Percentiles rank a stretch among this genome's conserved stretches.
Evolutionary conservation across 805 yeast genomes (phyloP).

Genomic region (Wickerhamiella hasegawae): DNA sequence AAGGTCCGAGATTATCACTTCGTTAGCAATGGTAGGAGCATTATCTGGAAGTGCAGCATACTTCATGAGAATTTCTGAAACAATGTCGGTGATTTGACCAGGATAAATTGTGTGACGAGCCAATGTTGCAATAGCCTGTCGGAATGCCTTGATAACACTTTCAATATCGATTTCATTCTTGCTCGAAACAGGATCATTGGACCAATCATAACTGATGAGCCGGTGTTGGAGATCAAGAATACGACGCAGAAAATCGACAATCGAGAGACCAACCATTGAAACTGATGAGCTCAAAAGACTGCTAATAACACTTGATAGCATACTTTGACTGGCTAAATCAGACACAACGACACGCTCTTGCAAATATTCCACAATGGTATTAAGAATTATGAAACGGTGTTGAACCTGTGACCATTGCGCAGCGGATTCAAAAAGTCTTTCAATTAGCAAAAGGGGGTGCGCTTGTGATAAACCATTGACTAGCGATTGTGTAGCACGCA

Average conservation of each 20-base stretch:
- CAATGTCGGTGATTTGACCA: conserved; percentile 73
- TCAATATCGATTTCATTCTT: not conserved
- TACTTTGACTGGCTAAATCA: conserved; percentile 17
- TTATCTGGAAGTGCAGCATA: conserved; percentile 9
- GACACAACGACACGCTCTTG: conserved; percentile 32
- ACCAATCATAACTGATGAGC: conserved; percentile 5
- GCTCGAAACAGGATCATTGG: conserved; percentile 4
- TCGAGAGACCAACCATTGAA: conserved; percentile 75
- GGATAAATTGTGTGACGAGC: conserved; percentile 69
- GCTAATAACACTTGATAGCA: not conserved
- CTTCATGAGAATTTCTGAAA: conserved; percentile 39
- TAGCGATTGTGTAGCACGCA: not conserved
- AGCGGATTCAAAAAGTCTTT: conserved; percentile 42
- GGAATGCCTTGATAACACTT: conserved; percentile 1
- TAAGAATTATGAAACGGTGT: conserved; percentile 47
- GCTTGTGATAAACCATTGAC: not conserved
- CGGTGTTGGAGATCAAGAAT: conserved; percentile 19
- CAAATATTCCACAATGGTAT: conserved; percentile 26
- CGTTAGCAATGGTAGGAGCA: not conserved
- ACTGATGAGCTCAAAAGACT: conserved; percentile 27
- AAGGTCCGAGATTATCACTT: conserved; percentile 13
- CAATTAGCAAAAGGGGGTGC: conserved; percentile 31
- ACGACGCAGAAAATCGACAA: conserved; percentile 55
- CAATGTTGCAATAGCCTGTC: conserved; percentile 44
- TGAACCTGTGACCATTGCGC: conserved; percentile 73